phyloP scores from a whole-genome alignment of 2,329 filamentous ascomycete species.

The Ophiostoma novo-ulmi region DNA sequence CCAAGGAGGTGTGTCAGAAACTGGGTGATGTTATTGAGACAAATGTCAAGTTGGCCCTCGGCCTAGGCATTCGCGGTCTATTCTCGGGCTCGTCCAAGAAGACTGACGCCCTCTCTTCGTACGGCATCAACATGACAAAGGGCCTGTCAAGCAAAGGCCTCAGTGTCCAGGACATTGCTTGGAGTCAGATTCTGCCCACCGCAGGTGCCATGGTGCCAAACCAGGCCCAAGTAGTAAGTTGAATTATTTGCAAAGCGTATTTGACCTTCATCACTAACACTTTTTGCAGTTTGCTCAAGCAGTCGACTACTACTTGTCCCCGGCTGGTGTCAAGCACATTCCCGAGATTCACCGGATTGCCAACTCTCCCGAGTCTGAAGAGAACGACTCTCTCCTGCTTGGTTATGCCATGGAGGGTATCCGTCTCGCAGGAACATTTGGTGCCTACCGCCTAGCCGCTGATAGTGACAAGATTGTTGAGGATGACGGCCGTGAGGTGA shows the following conservation, averaged over 20 bases:
- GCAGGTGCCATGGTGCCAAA: slow-evolving; percentile 63
- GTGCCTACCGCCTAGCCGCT: slow-evolving; percentile 54
- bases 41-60: slow-evolving; percentile 54
- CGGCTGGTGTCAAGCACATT: slow-evolving; percentile 51
- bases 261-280: background rate
- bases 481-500: slow-evolving; percentile 48
- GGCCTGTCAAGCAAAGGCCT: slow-evolving; percentile 59
- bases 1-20: slow-evolving; percentile 52
- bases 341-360: slow-evolving; percentile 58
- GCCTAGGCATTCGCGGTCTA: slow-evolving; percentile 39
- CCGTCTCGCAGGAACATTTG: slow-evolving; percentile 60
- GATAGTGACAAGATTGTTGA: slow-evolving; percentile 43
- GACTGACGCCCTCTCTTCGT: slow-evolving; percentile 53
- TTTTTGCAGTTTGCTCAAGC: slow-evolving; percentile 59
- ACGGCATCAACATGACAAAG: slow-evolving; percentile 50
- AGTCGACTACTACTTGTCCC: slow-evolving; percentile 65
- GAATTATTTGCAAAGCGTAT: background rate
- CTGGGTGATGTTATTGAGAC: slow-evolving; percentile 58
- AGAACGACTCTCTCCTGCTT: slow-evolving; percentile 58
- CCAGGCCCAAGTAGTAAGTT: slow-evolving; percentile 60
- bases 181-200: slow-evolving; percentile 64
- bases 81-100: slow-evolving; percentile 47
- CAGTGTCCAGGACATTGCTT: slow-evolving; percentile 61
- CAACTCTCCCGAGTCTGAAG: slow-evolving; percentile 47
- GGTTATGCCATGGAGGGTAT: slow-evolving; percentile 69